Evolutionary conservation across 116 monocot genomes (phyloP).

Genomic region (Dioscorea cayenensis): DNA sequence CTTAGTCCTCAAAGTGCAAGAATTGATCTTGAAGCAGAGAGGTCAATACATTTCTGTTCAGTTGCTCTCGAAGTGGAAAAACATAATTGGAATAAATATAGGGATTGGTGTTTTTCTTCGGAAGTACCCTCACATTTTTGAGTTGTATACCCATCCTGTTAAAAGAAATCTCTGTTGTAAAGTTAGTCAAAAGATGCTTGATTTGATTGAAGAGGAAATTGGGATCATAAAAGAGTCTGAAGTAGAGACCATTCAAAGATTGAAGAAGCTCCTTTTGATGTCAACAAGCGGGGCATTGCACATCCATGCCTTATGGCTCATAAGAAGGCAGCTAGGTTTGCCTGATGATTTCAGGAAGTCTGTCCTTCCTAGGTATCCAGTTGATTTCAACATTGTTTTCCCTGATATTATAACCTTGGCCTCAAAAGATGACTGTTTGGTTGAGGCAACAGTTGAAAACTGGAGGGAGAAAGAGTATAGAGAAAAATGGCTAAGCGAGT

Average conservation of each 20-base stretch:
- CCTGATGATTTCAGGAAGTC: conserved; percentile 60
- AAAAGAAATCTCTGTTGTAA: conserved; percentile 36
- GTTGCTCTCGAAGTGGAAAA: conserved; percentile 44
- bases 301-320: conserved; percentile 71
- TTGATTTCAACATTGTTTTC: conserved; percentile 26
- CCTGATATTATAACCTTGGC: conserved; percentile 39
- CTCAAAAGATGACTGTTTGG: conserved; percentile 24
- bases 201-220: conserved; percentile 47
- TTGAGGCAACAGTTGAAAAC: conserved; percentile 47
- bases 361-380: conserved; percentile 27
- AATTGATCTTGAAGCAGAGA: conserved; percentile 34
- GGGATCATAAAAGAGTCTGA: conserved; percentile 13
- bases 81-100: conserved; percentile 30
- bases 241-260: conserved; percentile 14
- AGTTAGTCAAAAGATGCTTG: conserved; percentile 24
- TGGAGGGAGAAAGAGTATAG: conserved; percentile 69
- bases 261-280: conserved; percentile 81
- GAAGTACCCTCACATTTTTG: conserved; percentile 52
- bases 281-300: conserved; percentile 37
- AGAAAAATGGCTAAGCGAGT: conserved; percentile 75
- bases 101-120: conserved; percentile 42
- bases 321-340: conserved; percentile 66
- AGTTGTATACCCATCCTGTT: conserved; percentile 39
- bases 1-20: conserved; percentile 24
- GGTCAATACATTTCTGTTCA: conserved; percentile 41